phyloP scores from a whole-genome alignment of 2,329 filamentous ascomycete genomes.

The Sarocladium strictum region DNA sequence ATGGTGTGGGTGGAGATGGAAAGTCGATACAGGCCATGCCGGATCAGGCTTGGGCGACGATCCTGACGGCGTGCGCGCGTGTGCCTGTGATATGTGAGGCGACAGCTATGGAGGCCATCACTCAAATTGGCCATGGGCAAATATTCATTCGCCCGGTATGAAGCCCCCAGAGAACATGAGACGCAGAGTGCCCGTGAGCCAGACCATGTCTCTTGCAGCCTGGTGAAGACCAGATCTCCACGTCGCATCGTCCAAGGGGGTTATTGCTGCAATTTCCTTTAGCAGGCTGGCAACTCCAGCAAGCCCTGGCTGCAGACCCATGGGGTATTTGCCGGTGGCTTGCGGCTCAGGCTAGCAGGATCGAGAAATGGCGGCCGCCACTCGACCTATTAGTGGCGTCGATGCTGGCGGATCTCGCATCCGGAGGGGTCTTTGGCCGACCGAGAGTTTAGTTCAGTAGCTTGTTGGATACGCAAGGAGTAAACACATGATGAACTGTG shows the following conservation, averaged over 20 bases:
- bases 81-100: not conserved
- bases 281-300: too few species aligned
- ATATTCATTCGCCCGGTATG: not conserved
- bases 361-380: not conserved
- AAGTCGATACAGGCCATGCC: not conserved
- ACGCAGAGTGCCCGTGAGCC: too few species aligned
- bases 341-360: not conserved
- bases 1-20: not conserved
- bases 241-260: too few species aligned
- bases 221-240: too few species aligned
- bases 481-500: not conserved
- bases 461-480: not conserved
- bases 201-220: too few species aligned
- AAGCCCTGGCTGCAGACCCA: too few species aligned
- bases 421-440: not conserved
- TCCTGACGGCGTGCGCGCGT: not conserved
- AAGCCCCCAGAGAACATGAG: too few species aligned
- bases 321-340: not conserved
- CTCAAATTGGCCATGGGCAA: not conserved
- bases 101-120: not conserved
- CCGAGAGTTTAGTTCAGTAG: not conserved
- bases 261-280: too few species aligned
- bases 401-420: not conserved
- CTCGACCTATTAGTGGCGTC: not conserved
- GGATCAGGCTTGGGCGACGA: constrained; percentile 1